Evolutionary conservation across 305 asterid species (phyloP), one percentile per base, ranked within the genome.

Genomic region (Solanum hybrid): DNA sequence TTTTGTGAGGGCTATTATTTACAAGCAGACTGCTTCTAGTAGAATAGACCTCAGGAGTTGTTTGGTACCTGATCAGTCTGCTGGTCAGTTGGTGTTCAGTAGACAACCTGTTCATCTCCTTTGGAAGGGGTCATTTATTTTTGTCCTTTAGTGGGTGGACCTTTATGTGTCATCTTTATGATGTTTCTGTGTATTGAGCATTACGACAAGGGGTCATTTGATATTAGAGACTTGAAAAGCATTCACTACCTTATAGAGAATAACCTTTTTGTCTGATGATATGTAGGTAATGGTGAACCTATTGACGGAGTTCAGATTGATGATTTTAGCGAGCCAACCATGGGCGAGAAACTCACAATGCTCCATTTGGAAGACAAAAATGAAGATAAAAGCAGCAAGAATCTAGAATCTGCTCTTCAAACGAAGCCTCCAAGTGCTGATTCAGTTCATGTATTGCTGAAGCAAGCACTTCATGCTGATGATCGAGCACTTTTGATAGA

Each of bases 351-450:
- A 91, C 98, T 97, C 87, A 95, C 95, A 46, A 92, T 90, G 91
- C 97, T 97, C 56, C 92, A 93, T 81, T 90, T 97, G 95, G 89
- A 89, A 78, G 98, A 85, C 85, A 88, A 86, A 1, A 89, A 78
- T 79, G 91, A 89, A 82, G 86, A 88, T 64, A 75, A 89, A 42
- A 89, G 80, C 90, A 85, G 32, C 76, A 94, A 93, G 91, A 90
- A 78, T 82, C 80, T 87, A 12, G 93, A 86, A 29, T 31, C 90
- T 88, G 90, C 94, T 42, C 84, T 78, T 78, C 89, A 9, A 64
- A 88, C 91, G 85, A 96, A 94, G 92, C 98, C 98, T 76, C 99
- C 99, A 87, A 96, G 96, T 91, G 99, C 97, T 1, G 98, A 96
- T 91, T 97, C 99, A n/a, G 92, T 97, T 93, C 92, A 93, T 91